phyloP scores from a whole-genome alignment of 2,329 filamentous ascomycete species.

The Acrocalymma vagum region DNA sequence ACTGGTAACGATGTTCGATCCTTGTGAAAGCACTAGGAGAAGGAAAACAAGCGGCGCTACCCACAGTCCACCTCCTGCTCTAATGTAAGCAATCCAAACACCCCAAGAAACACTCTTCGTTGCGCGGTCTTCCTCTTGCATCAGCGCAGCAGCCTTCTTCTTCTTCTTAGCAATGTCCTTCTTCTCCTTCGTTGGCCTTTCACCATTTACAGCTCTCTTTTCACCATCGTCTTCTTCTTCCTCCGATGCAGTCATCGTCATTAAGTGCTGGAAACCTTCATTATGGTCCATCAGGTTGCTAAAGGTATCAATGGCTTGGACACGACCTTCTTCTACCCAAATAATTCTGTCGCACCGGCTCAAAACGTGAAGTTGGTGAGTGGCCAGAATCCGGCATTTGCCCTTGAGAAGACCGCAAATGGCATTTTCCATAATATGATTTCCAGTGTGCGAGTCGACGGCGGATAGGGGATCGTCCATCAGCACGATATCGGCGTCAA shows the following conservation, averaged over 20 bases:
- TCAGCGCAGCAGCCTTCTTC: constrained; percentile 66
- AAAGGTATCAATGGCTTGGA: constrained; percentile 88
- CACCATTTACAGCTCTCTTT: constrained; percentile 62
- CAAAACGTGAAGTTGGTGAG: constrained; percentile 93
- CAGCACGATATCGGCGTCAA: constrained; percentile 68
- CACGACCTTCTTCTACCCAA: constrained; percentile 87
- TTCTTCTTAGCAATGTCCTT: constrained; percentile 47
- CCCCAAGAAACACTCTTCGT: constrained; percentile 80
- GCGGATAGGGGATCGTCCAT: constrained; percentile 71
- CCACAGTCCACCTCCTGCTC: constrained; percentile 75
- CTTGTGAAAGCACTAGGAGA: constrained; percentile 77
- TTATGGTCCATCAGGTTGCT: constrained; percentile 84
- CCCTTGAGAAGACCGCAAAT: constrained; percentile 88
- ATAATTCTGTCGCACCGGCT: constrained; percentile 91
- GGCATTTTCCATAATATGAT: constrained; percentile 88
- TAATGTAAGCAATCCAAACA: constrained; percentile 81
- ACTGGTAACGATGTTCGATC: constrained; percentile 85
- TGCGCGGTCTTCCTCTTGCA: constrained; percentile 78
- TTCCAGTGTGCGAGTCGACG: constrained; percentile 67
- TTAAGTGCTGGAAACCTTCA: constrained; percentile 79
- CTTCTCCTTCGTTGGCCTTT: constrained; percentile 62
- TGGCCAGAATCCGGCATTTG: constrained; percentile 91
- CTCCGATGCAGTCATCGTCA: constrained; percentile 80
- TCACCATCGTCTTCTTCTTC: constrained; percentile 63
- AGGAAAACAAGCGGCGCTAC: constrained; percentile 71